A percentile compares a stretch with the other conserved stretches of the same genome.
Conservation (phyloP, 2,329 filamentous ascomycete genomes). For the Ceratocystis ficicola region DNA sequence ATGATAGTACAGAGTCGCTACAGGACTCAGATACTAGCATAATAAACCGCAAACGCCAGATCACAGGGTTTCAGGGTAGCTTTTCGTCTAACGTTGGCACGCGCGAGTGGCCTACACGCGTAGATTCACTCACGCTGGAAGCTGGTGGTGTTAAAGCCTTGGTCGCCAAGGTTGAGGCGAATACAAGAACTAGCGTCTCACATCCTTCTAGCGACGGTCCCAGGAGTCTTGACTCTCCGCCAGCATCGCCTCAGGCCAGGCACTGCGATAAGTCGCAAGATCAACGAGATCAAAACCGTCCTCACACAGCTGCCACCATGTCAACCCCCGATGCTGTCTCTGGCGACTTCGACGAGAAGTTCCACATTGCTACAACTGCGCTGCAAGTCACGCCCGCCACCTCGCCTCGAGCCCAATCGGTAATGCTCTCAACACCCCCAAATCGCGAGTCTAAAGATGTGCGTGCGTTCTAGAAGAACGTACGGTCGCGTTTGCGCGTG, state of each 20-base stretch:
- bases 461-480: slow-evolving; percentile 23
- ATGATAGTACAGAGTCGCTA: neutral
- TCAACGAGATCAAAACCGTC: neutral
- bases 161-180: slow-evolving; percentile 7
- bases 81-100: slow-evolving; percentile 22
- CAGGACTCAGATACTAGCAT: slow-evolving; percentile 14
- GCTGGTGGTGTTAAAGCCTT: slow-evolving; percentile 9
- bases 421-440: slow-evolving; percentile 11
- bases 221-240: neutral
- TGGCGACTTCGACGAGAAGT: slow-evolving; percentile 1
- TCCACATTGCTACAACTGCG: neutral
- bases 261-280: neutral
- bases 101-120: slow-evolving; percentile 19
- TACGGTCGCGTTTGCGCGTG: slow-evolving; percentile 21
- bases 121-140: neutral
- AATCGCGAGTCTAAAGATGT: slow-evolving; percentile 20
- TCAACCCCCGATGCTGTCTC: neutral
- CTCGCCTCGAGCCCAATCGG: slow-evolving; percentile 5
- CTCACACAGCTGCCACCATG: neutral
- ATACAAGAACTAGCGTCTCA: neutral
- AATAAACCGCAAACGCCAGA: slow-evolving; percentile 21
- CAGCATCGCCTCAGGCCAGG: neutral
- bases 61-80: slow-evolving; percentile 20
- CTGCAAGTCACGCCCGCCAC: slow-evolving; percentile 5
- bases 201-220: neutral